phyloP scores from a whole-genome alignment of 2,329 filamentous ascomycete genomes.

The Colletotrichum limetticola region DNA sequence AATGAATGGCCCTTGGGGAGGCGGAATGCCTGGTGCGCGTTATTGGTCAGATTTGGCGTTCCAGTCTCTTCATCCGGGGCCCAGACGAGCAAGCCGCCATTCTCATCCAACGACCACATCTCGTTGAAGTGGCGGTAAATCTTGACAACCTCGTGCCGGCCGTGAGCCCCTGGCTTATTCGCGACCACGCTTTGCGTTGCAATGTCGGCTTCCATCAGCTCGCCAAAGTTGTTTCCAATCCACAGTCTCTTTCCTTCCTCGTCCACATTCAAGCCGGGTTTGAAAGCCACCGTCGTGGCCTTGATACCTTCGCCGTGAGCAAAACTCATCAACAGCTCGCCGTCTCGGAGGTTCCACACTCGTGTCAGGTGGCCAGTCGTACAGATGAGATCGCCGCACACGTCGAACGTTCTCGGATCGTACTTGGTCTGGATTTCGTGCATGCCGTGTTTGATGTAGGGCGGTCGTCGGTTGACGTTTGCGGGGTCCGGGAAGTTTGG shows the following conservation, averaged over 20 bases:
- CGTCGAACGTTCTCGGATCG: constrained; percentile 86
- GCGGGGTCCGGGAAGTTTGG: constrained; percentile 80
- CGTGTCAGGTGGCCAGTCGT: constrained; percentile 88
- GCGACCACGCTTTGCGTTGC: constrained; percentile 75
- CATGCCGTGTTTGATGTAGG: constrained; percentile 77
- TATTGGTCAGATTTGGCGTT: constrained; percentile 78
- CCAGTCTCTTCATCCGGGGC: constrained; percentile 74
- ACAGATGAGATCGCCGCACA: constrained; percentile 88
- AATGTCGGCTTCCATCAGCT: constrained; percentile 90
- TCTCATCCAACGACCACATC: constrained; percentile 94
- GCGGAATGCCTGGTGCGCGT: constrained; percentile 78
- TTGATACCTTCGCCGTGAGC: constrained; percentile 87
- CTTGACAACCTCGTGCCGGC: constrained; percentile 80
- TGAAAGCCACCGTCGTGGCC: constrained; percentile 85
- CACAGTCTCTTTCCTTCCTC: constrained; percentile 86
- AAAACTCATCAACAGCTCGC: constrained; percentile 83
- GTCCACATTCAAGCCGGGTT: constrained; percentile 79
- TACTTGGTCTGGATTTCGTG: constrained; percentile 85
- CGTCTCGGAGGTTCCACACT: constrained; percentile 87
- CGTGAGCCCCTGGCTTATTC: constrained; percentile 78
- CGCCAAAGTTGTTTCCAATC: constrained; percentile 90
- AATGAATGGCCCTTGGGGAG: constrained; percentile 86
- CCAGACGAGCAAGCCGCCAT: constrained; percentile 89
- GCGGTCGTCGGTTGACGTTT: constrained; percentile 85
- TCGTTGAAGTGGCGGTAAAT: constrained; percentile 90